phyloP scores from a whole-genome alignment of 495 filamentous ascomycete genomes.

The Sordaria brevicollis region DNA sequence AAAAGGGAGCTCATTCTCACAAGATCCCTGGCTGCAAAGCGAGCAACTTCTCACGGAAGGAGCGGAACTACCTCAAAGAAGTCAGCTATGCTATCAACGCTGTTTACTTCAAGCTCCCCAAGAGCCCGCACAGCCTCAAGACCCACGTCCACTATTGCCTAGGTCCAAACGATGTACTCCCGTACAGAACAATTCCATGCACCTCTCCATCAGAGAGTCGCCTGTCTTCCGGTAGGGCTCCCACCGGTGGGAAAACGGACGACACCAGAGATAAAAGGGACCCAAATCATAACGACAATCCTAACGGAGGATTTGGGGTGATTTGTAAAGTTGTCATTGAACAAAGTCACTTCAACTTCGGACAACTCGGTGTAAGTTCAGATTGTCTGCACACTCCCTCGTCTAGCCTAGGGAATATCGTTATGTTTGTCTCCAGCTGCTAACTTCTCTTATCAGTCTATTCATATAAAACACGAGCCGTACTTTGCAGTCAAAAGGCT shows the following conservation, averaged over 20 bases:
- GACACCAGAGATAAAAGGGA: neutral
- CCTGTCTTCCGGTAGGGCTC: neutral
- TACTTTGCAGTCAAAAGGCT: neutral
- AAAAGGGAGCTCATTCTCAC: neutral
- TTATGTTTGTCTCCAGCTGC: too few species aligned
- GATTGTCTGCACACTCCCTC: too few species aligned
- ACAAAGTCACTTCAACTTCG: neutral
- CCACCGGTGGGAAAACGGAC: neutral
- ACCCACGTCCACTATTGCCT: neutral
- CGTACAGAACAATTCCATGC: neutral
- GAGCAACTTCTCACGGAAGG: accelerated
- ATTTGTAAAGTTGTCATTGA: neutral
- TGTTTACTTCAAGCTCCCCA: neutral
- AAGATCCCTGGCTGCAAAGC: accelerated
- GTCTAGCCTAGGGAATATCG: too few species aligned
- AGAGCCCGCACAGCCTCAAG: neutral
- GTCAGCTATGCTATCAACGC: neutral
- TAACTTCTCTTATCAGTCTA: neutral
- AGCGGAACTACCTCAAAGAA: accelerated
- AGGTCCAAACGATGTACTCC: neutral
- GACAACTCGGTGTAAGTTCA: neutral
- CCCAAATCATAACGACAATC: neutral
- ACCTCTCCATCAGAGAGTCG: neutral
- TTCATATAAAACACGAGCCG: neutral
- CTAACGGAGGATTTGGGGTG: neutral